Evolutionary conservation across 768 basidiomycete species (phyloP).

Genomic region (Lentinula aciculospora): DNA sequence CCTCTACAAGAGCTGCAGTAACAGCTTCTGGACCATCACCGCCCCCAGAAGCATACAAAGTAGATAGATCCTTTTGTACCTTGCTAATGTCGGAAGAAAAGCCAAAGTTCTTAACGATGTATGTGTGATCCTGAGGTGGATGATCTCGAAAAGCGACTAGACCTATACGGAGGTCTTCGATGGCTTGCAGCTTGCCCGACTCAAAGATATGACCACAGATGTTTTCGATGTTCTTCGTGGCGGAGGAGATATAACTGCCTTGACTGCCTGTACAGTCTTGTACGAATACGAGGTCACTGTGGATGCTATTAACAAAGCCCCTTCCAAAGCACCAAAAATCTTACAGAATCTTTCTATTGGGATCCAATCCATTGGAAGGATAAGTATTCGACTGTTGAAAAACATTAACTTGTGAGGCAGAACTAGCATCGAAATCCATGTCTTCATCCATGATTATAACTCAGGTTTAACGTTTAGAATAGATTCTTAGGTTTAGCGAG

Average conservation of each 20-base stretch:
- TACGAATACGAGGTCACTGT: constrained; percentile 88
- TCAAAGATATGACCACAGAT: constrained; percentile 94
- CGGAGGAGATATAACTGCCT: constrained; percentile 86
- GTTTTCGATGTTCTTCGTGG: constrained; percentile 93
- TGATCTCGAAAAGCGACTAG: constrained; percentile 95
- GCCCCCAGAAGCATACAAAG: constrained; percentile 83
- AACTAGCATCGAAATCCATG: constrained; percentile 58
- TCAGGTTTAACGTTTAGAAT: not conserved
- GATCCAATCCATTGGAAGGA: constrained; percentile 15
- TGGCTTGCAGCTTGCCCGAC: constrained; percentile 83
- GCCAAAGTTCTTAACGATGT: constrained; percentile 88
- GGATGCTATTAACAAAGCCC: constrained; percentile 8
- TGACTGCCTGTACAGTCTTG: constrained; percentile 95
- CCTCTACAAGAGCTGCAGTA: constrained; percentile 87
- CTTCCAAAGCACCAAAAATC: constrained; percentile 22
- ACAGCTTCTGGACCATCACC: constrained; percentile 97
- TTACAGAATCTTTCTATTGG: constrained; percentile 70
- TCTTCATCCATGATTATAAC: constrained; percentile 65
- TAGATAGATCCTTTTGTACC: constrained; percentile 79
- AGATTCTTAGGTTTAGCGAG: not conserved
- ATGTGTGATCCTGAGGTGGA: constrained; percentile 95
- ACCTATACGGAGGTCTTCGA: constrained; percentile 87
- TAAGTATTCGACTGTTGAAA: not conserved
- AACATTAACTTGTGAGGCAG: constrained; percentile 25
- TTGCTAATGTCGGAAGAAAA: constrained; percentile 89